These are phyloP conservation scores for Trametes versicolor DNA, from an alignment of 1,284 basidiomycete species.

Conservation along the genomic window DNA sequence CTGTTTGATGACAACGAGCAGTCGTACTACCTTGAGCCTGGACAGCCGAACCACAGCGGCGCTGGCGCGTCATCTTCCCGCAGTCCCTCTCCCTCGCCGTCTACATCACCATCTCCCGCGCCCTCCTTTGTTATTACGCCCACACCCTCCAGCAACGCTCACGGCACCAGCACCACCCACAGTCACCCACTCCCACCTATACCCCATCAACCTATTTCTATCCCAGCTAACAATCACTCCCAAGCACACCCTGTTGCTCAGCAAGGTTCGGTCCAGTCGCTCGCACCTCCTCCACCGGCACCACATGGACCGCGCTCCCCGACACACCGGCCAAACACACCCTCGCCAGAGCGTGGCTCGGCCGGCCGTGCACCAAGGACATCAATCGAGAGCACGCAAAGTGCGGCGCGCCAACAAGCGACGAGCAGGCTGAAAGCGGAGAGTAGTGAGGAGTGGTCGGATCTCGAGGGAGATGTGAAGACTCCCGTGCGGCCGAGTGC, in stretches of 20 bases:
- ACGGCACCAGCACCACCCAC: slow-evolving; percentile 29
- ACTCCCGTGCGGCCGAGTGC: slow-evolving; percentile 66
- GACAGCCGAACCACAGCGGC: slow-evolving; percentile 39
- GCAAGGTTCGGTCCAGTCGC: slow-evolving; percentile 46
- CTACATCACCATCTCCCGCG: slow-evolving; percentile 48
- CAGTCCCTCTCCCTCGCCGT: slow-evolving; percentile 50
- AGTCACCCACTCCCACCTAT: slow-evolving; percentile 53
- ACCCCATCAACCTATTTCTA: slow-evolving; percentile 34
- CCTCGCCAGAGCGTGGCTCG: slow-evolving; percentile 53
- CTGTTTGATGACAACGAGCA: slow-evolving; percentile 40
- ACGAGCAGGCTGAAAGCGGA: slow-evolving; percentile 28
- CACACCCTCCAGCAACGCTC: slow-evolving; percentile 28
- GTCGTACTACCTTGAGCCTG: slow-evolving; percentile 33
- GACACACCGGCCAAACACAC: slow-evolving; percentile 62
- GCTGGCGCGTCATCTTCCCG: slow-evolving; percentile 48
- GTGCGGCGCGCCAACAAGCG: slow-evolving; percentile 20
- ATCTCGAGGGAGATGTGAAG: slow-evolving; percentile 34
- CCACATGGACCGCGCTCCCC: slow-evolving; percentile 77
- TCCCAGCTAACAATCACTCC: not conserved
- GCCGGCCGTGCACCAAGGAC: slow-evolving; percentile 20
- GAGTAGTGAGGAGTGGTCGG: slow-evolving; percentile 29
- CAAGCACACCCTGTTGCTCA: slow-evolving; percentile 29
- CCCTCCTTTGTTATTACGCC: slow-evolving; percentile 47
- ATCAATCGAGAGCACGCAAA: slow-evolving; percentile 33
- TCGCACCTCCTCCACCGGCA: slow-evolving; percentile 71